Evolutionary conservation across 2,329 filamentous ascomycete genomes (phyloP).

Genomic region (Arthrobotrys megalospora): DNA sequence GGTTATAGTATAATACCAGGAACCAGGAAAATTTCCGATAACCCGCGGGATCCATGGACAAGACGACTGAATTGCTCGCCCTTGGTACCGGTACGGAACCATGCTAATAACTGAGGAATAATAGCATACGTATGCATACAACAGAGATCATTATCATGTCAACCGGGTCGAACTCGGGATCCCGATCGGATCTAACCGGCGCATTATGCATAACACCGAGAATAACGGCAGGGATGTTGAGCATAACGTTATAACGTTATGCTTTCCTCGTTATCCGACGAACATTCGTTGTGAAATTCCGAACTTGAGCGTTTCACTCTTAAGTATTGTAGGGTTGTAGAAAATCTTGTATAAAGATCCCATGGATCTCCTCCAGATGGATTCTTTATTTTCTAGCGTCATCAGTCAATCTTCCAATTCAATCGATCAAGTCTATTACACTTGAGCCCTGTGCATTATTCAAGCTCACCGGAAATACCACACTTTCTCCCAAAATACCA

Average conservation of each 20-base stretch:
- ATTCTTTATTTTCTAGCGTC: neutral
- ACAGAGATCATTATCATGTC: neutral
- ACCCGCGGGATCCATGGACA: too few relatives aligned
- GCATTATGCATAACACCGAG: conserved; percentile 6
- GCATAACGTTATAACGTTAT: conserved; percentile 58
- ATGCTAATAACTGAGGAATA: too few relatives aligned
- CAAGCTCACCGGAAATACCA: conserved; percentile 27
- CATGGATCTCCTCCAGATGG: neutral
- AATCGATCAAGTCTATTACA: too few relatives aligned
- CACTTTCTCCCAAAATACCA: neutral
- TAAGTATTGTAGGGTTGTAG: too few relatives aligned
- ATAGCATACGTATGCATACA: too few relatives aligned
- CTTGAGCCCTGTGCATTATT: too few relatives aligned
- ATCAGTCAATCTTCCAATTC: neutral
- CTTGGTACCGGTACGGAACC: too few relatives aligned
- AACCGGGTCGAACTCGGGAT: neutral
- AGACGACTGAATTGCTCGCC: too few relatives aligned
- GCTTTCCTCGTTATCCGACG: conserved; percentile 15
- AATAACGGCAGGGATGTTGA: conserved; percentile 30
- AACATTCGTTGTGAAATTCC: neutral
- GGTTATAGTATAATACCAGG: too few relatives aligned
- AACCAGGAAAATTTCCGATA: too few relatives aligned
- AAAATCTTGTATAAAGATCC: conserved; percentile 8
- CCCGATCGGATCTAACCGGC: neutral
- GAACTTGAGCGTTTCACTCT: neutral